Evolutionary conservation across 2,329 filamentous ascomycete genomes (phyloP), one percentile per base, ranked within the genome.

Genomic region (Venturia nashicola): DNA sequence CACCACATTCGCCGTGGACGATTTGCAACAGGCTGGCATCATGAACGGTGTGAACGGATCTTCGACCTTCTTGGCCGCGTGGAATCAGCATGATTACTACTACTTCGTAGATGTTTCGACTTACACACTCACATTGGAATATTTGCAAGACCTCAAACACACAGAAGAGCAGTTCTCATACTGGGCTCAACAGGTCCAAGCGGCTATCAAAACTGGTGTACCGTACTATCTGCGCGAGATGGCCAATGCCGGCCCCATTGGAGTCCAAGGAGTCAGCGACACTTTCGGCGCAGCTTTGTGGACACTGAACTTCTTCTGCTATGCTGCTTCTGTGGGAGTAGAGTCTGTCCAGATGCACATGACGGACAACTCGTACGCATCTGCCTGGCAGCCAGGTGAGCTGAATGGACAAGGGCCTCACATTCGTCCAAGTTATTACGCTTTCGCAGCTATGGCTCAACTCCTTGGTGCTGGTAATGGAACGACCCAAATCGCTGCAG

Each of bases 81-180:
- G 79, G 79, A 82, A 81, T 66, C 79, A 82, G 71, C 80, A 82
- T 69, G 77, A 82, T 69, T 82, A 82, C 71, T 80, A 78, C 68
- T 81, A 81, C 68, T 81, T 79, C 69, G 76, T 82, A 65, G 77
- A 76, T 40, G 78, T 81, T 5, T 78, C 79, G 6, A 69, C 69
- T 1, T 76, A 74, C 62, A 69, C 73, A 1, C 68, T 82, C 48
- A 80, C 77, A 0, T 72, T 81, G 7, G 70, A 76, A 66, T 71
- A 74, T 43, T 74, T 82, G 51, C 77, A 79, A 75, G 70, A 76
- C 61, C 73, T 81, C 46, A 73, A 75, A 61, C 76, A 73, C 43
- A 81, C 78, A 44, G 77, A 79, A 61, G 71, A 71, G 54, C 79
- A 82, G 67, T 80, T 82, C 68, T 68, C 67, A 7, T 78, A 78